Evolutionary conservation across 306 rosid species (phyloP), one percentile per base, ranked within the genome.

Genomic region (Rosa multiflora): DNA sequence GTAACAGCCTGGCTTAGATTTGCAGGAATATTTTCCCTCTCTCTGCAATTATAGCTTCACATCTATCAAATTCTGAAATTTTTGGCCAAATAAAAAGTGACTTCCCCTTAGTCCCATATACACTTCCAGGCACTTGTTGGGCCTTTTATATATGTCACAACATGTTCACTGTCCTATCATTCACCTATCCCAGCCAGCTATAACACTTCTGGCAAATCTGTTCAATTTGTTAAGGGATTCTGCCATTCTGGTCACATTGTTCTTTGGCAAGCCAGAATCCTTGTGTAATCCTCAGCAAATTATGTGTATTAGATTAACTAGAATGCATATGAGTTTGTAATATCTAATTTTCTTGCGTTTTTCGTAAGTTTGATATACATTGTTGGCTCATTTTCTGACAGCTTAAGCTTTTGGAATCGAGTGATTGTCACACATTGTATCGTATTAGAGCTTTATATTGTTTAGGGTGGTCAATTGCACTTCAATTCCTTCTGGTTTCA

Each of bases 181-280:
- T 61, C 79, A 81, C 87, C 84, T 58, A 74, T 67, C 55, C 49
- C 17, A 79, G 85, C 90, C 96, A 91, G 93, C 91, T 86, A 82
- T 42, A 73, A 66, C 76, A 82, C 71, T 79, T 79, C 85, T 81
- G 91, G 85, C 89, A 82, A 80, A 42, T 56, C 53, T 56, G 43
- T 20, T 11, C 23, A 39, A 23, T 55, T 70, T 68, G 44, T 55
- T 35, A 46, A 80, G 17, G 14, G 18, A 32, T 64, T 56, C 37
- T 32, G 37, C 37, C 37, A 32, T 2, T 32, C 55, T 47, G 20
- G 79, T 63, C 42, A 55, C 84, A 68, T 71, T 76, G 81, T 82
- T 15, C 63, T 74, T 74, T 7, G 68, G 72, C 32, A 23, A 29
- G 40, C 18, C 5, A 6, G 8, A 62, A 10, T 23, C 15, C 17